These are phyloP conservation scores for Vanderwaltozyma yarrowii DNA, from an alignment of 805 yeast genomes.

Conservation along the genomic window DNA sequence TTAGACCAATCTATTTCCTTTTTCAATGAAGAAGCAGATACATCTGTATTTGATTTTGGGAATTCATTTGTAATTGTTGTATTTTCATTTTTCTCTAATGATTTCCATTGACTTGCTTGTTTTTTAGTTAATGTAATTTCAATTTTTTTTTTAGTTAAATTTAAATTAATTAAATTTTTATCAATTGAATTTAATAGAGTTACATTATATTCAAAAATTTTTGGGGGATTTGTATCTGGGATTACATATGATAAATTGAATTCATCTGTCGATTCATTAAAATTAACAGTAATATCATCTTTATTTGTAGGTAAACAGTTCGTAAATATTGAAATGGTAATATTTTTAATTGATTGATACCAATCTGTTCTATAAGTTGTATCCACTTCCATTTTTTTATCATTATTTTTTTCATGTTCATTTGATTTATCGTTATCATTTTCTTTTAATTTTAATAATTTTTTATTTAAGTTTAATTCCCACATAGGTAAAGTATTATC, in stretches of 20 bases:
- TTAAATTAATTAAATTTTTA: conserved; percentile 34
- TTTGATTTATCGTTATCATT: not conserved
- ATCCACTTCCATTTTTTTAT: not conserved
- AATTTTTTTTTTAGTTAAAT: conserved; percentile 60
- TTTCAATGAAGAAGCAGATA: conserved; percentile 56
- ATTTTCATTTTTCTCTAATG: conserved; percentile 26
- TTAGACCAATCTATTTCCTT: conserved; percentile 63
- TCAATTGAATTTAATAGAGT: conserved; percentile 45
- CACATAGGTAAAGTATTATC: conserved; percentile 42
- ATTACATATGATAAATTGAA: conserved; percentile 20
- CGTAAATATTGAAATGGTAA: conserved; percentile 63
- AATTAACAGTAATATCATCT: conserved; percentile 32
- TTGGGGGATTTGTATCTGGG: conserved; percentile 34
- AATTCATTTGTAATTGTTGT: not conserved
- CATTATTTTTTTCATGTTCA: no score
- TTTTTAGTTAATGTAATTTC: conserved; percentile 54
- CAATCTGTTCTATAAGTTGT: conserved; percentile 44
- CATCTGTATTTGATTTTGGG: not conserved
- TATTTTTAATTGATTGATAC: conserved; percentile 52
- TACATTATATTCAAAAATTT: conserved; percentile 47
- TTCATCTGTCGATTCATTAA: conserved; percentile 30
- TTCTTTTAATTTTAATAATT: conserved; percentile 8
- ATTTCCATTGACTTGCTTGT: conserved; percentile 41
- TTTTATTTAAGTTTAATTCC: conserved; percentile 20
- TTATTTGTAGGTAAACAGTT: conserved; percentile 42